Evolutionary conservation across 2,329 filamentous ascomycete genomes (phyloP).

Genomic region (Uncinocarpus reesii): DNA sequence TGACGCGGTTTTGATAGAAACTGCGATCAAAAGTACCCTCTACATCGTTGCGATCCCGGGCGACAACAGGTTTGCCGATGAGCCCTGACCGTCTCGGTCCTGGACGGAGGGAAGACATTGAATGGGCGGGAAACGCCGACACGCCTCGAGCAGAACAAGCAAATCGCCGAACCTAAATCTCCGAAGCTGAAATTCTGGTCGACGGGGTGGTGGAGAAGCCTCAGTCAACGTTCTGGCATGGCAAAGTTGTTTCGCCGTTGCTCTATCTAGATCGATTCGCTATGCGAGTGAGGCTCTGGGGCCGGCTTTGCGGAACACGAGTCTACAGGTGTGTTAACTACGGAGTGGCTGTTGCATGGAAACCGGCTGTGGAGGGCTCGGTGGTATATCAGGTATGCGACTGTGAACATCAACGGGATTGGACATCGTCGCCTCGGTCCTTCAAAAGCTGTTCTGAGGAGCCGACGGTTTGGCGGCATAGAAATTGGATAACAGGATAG

Average conservation of each 20-base stretch:
- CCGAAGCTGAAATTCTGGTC: background rate
- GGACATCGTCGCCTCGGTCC: background rate
- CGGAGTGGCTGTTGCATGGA: too few relatives aligned
- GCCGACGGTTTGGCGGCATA: background rate
- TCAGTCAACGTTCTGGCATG: background rate
- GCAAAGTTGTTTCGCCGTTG: too few relatives aligned
- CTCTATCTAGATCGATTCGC: too few relatives aligned
- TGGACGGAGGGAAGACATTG: background rate
- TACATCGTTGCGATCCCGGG: background rate
- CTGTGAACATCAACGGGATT: background rate
- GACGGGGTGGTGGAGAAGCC: background rate
- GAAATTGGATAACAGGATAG: background rate
- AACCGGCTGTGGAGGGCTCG: background rate
- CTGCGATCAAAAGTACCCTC: too few relatives aligned
- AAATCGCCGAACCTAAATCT: constrained; percentile 5
- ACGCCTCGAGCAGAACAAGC: background rate
- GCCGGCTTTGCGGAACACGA: too few relatives aligned
- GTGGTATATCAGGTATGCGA: background rate
- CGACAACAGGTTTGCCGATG: background rate
- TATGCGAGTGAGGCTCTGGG: too few relatives aligned
- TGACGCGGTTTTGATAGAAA: too few relatives aligned
- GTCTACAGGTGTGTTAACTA: too few relatives aligned
- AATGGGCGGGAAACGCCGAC: constrained; percentile 7
- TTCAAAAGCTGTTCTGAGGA: too few relatives aligned
- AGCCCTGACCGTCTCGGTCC: background rate